Evolutionary conservation across 2,329 filamentous ascomycete genomes (phyloP).

Genomic region (Bisporella sp.): DNA sequence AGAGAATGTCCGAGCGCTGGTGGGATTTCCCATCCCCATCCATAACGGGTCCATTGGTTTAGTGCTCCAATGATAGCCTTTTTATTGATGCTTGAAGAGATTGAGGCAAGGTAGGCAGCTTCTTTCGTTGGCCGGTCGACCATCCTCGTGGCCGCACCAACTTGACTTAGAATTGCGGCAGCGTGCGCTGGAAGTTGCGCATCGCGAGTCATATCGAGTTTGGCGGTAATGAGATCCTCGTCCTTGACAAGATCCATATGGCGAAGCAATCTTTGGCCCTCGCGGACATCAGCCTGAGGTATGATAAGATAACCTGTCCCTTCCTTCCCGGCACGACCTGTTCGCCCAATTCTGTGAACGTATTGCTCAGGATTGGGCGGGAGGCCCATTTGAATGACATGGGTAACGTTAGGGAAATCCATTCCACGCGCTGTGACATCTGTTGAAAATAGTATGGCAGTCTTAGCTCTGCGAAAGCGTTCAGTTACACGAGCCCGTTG

Average conservation of each 20-base stretch:
- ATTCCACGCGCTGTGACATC: conserved; percentile 78
- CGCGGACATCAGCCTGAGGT: conserved; percentile 11
- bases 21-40: conserved; percentile 27
- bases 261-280: conserved; percentile 17
- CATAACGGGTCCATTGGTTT: conserved; percentile 25
- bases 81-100: conserved; percentile 3
- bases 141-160: conserved; percentile 23
- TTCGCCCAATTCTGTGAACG: conserved; percentile 71
- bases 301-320: conserved; percentile 49
- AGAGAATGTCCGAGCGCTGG: conserved; percentile 15
- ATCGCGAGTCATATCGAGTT: conserved; percentile 27
- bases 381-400: conserved; percentile 66
- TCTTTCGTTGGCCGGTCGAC: conserved; percentile 18
- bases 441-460: conserved; percentile 66
- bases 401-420: conserved; percentile 75
- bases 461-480: conserved; percentile 55
- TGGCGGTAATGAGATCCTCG: conserved; percentile 16
- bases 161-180: conserved; percentile 21
- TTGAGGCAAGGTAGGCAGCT: conserved; percentile 19
- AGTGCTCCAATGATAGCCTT: conserved; percentile 11
- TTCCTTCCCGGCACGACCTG: conserved; percentile 65
- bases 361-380: conserved; percentile 62
- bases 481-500: conserved; percentile 65
- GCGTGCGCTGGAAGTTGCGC: conserved; percentile 24
- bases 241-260: conserved; percentile 24